These are phyloP conservation scores for Fusarium sp. DNA, from an alignment of 2,329 filamentous ascomycete genomes.

Conservation along the genomic window DNA sequence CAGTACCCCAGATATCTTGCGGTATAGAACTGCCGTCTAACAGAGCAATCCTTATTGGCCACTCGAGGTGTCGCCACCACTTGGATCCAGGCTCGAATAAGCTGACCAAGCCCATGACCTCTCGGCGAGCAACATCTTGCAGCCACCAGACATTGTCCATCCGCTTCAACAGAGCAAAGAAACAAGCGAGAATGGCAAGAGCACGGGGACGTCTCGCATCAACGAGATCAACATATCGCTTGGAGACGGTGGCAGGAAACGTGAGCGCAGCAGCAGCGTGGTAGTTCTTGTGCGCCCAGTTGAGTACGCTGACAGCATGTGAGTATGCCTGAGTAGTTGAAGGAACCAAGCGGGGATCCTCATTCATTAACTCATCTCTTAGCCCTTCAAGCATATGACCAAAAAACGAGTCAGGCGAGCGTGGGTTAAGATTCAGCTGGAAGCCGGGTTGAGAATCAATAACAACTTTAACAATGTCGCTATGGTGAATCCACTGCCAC, in stretches of 20 bases:
- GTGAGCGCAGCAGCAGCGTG: conserved; percentile 70
- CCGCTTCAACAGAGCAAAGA: conserved; percentile 73
- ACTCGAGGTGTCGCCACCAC: conserved; percentile 73
- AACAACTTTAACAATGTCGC: conserved; percentile 68
- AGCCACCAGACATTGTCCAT: conserved; percentile 77
- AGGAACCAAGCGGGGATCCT: conserved; percentile 49
- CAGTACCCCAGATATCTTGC: conserved; percentile 68
- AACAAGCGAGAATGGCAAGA: conserved; percentile 73
- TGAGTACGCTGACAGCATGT: conserved; percentile 74
- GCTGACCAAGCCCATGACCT: conserved; percentile 73
- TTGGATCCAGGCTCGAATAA: conserved; percentile 69
- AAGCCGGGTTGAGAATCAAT: conserved; percentile 74
- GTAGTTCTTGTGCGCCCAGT: conserved; percentile 74
- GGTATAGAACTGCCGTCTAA: conserved; percentile 67
- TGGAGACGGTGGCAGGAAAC: conserved; percentile 74
- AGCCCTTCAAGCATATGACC: conserved; percentile 69
- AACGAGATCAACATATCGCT: conserved; percentile 71
- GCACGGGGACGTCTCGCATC: conserved; percentile 70
- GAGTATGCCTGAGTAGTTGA: conserved; percentile 66
- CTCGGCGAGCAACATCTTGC: conserved; percentile 72
- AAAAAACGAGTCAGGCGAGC: conserved; percentile 68
- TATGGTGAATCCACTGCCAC: conserved; percentile 73
- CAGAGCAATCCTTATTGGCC: conserved; percentile 70
- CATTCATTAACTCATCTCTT: conserved; percentile 65
- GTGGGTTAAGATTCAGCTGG: conserved; percentile 68